Evolutionary conservation across 345 rosid species (phyloP).

Genomic region (thale cress (Arabidopsis thaliana)): DNA sequence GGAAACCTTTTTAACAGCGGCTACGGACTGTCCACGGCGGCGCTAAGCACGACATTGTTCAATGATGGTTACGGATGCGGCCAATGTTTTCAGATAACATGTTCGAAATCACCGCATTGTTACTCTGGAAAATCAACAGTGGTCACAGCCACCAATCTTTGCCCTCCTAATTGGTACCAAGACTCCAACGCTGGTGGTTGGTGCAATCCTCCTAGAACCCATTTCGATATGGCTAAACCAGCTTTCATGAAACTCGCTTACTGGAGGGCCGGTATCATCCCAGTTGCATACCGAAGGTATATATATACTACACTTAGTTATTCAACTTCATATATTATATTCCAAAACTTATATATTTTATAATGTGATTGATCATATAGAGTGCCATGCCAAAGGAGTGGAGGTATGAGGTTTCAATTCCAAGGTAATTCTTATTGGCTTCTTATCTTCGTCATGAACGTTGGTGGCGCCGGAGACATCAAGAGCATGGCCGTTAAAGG

Average conservation of each 20-base stretch:
- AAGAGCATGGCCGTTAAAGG: constrained; percentile 68
- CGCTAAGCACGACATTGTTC: constrained; percentile 76
- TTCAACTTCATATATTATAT: neutral
- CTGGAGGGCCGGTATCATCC: constrained; percentile 62
- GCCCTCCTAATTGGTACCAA: constrained; percentile 69
- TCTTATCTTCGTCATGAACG: constrained; percentile 61
- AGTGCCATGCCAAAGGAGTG: constrained; percentile 72
- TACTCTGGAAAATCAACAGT: constrained; percentile 55
- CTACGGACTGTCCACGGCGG: constrained; percentile 75
- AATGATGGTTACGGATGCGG: constrained; percentile 87
- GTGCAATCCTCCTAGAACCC: constrained; percentile 76
- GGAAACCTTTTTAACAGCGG: constrained; percentile 73
- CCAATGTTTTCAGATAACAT: constrained; percentile 73
- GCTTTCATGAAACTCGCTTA: constrained; percentile 59
- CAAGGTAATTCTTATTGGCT: constrained; percentile 73
- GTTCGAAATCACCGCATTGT: constrained; percentile 62
- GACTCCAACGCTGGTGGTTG: constrained; percentile 69
- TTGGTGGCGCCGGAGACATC: constrained; percentile 77
- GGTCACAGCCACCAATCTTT: constrained; percentile 77
- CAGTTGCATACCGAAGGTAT: constrained; percentile 72
- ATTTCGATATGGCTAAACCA: constrained; percentile 77
- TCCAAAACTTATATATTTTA: constrained; percentile 1
- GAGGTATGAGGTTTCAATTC: constrained; percentile 73
- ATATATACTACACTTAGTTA: neutral
- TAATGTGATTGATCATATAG: constrained; percentile 44